Percentiles rank a stretch among this genome's conserved stretches.
Evolutionary conservation across 768 basidiomycete species (phyloP).

Genomic region (Podaxis mareebaensis): DNA sequence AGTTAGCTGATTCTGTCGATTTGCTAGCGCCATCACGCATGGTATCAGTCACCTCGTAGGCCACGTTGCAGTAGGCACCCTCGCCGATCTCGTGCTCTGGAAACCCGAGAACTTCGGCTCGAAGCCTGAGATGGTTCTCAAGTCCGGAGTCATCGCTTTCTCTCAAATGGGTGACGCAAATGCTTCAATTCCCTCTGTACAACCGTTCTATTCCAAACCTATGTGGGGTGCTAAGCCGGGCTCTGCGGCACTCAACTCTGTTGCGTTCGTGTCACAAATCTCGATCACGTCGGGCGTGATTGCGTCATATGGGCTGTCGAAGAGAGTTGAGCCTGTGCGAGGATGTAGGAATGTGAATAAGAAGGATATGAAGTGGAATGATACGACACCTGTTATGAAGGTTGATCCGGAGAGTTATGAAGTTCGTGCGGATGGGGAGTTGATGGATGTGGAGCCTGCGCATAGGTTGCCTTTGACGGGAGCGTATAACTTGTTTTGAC

Average conservation of each 20-base stretch:
- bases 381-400: slow-evolving; percentile 72
- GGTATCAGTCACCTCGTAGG: slow-evolving; percentile 90
- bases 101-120: slow-evolving; percentile 91
- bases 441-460: slow-evolving; percentile 79
- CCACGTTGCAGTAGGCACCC: slow-evolving; percentile 73
- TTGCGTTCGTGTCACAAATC: slow-evolving; percentile 79
- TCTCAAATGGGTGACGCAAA: slow-evolving; percentile 97
- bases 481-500: slow-evolving; percentile 79
- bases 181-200: slow-evolving; percentile 93
- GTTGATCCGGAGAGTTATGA: slow-evolving; percentile 95
- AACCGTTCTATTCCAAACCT: slow-evolving; percentile 81
- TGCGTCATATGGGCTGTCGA: slow-evolving; percentile 50
- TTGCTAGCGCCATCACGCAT: slow-evolving; percentile 82
- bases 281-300: slow-evolving; percentile 46
- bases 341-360: slow-evolving; percentile 78
- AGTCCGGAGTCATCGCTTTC: slow-evolving; percentile 92
- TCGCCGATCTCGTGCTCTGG: slow-evolving; percentile 97
- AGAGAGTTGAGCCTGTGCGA: slow-evolving; percentile 67
- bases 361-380: slow-evolving; percentile 94
- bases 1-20: neutral
- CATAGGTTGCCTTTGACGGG: slow-evolving; percentile 64
- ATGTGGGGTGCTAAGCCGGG: slow-evolving; percentile 90
- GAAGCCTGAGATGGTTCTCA: slow-evolving; percentile 92
- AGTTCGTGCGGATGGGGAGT: slow-evolving; percentile 77
- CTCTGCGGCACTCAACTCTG: slow-evolving; percentile 82